Percentiles rank a stretch among this genome's conserved stretches.
These are phyloP conservation scores for Lentinula sp. DNA, from an alignment of 768 basidiomycete genomes.

Conservation along the genomic window DNA sequence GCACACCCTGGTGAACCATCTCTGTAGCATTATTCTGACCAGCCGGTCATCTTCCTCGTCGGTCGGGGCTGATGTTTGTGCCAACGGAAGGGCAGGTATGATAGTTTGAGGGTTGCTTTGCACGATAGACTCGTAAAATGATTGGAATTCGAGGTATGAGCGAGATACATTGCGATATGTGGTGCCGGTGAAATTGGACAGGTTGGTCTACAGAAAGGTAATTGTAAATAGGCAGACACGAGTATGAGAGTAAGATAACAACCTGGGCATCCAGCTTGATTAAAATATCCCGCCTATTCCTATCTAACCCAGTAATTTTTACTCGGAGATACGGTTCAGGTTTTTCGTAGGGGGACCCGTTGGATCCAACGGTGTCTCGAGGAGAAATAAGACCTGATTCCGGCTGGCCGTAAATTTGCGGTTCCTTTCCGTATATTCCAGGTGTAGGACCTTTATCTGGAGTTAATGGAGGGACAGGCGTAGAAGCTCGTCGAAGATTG, in stretches of 20 bases:
- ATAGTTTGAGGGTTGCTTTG: conserved; percentile 95
- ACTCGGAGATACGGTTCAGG: conserved; percentile 83
- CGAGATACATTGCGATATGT: conserved; percentile 93
- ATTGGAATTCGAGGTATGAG: conserved; percentile 91
- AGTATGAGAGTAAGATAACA: conserved; percentile 16
- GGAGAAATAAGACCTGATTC: conserved; percentile 82
- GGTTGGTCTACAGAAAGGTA: conserved; percentile 64
- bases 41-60: conserved; percentile 98
- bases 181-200: conserved; percentile 84
- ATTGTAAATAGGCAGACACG: neutral
- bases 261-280: conserved; percentile 96
- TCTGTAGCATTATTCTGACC: conserved; percentile 90
- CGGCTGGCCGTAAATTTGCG: conserved; percentile 84
- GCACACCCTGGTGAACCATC: conserved; percentile 91
- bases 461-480: conserved; percentile 39
- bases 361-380: conserved; percentile 52
- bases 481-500: conserved; percentile 57
- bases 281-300: conserved; percentile 92
- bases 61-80: conserved; percentile 93
- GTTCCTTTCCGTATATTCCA: conserved; percentile 70
- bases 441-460: conserved; percentile 47
- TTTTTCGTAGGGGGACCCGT: conserved; percentile 70
- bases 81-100: conserved; percentile 90
- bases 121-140: conserved; percentile 87
- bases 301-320: conserved; percentile 84